Evolutionary conservation across 495 filamentous ascomycete genomes (phyloP).

Genomic region (Trichoderma gamsii): DNA sequence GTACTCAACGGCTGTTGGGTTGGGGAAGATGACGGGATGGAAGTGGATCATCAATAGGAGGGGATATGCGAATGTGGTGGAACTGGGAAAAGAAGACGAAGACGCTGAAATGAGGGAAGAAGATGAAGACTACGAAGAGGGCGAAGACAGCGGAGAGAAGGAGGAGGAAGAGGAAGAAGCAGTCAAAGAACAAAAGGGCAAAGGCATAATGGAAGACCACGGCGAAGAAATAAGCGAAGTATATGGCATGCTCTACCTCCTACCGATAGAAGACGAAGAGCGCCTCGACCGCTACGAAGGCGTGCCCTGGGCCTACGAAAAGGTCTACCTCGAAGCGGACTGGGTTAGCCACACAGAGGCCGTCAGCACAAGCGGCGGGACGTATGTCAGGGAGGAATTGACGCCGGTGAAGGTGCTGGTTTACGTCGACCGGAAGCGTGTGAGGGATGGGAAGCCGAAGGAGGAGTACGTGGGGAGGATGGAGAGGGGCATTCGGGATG

Average conservation of each 20-base stretch:
- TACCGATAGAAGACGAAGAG: conserved; percentile 29
- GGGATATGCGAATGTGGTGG: conserved; percentile 38
- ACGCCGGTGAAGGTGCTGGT: conserved; percentile 26
- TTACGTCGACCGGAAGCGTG: conserved; percentile 33
- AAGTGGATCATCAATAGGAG: conserved; percentile 40
- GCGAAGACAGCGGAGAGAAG: no score
- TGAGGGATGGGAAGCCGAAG: conserved; percentile 20
- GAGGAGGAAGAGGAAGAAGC: background rate
- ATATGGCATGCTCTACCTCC: conserved; percentile 36
- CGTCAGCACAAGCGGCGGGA: background rate
- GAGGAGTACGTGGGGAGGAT: conserved; percentile 36
- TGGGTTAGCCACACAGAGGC: conserved; percentile 21
- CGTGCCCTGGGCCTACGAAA: conserved; percentile 34
- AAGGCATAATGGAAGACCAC: background rate
- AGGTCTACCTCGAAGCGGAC: conserved; percentile 20
- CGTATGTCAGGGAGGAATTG: background rate
- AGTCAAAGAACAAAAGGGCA: background rate
- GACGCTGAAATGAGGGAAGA: background rate
- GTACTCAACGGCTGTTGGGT: conserved; percentile 27
- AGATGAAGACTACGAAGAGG: background rate
- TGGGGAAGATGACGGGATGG: conserved; percentile 33
- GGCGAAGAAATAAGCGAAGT: conserved; percentile 21
- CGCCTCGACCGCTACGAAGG: conserved; percentile 32
- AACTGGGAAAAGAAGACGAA: conserved; percentile 18
- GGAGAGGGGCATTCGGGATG: conserved; percentile 34